These are phyloP conservation scores for Sugiyamaella americana DNA, from an alignment of 805 yeast genomes.

Conservation along the genomic window DNA sequence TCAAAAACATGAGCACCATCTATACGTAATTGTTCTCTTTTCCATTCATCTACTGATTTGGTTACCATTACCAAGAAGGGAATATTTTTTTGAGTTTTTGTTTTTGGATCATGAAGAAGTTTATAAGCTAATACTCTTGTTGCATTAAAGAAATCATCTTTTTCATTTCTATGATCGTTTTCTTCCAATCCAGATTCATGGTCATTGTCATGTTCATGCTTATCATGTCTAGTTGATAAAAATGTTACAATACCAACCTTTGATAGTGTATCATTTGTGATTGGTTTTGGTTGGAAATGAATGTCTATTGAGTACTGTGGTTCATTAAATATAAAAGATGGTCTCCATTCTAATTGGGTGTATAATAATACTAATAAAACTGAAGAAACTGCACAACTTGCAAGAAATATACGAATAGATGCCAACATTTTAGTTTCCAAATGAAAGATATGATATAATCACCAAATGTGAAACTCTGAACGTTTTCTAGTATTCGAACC, in stretches of 20 bases:
- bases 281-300: neutral
- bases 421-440: neutral
- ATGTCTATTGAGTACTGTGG: neutral
- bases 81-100: constrained; percentile 2
- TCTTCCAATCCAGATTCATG: no score
- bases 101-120: constrained; percentile 8
- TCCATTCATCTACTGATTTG: constrained; percentile 7
- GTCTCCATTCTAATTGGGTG: neutral
- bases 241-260: neutral
- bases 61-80: constrained; percentile 15
- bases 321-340: neutral
- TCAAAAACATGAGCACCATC: constrained; percentile 12
- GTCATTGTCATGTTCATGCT: no score
- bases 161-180: neutral
- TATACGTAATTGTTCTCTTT: constrained; percentile 8
- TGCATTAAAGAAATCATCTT: constrained; percentile 2
- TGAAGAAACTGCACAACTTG: neutral
- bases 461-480: no score
- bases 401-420: neutral
- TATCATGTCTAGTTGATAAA: neutral
- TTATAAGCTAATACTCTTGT: constrained; percentile 8
- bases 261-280: neutral
- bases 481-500: no score
- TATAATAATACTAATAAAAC: neutral
- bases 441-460: no score